Evolutionary conservation across 768 basidiomycete species (phyloP), one percentile per base, ranked within the genome.

Genomic region (Agrocybe chaxingu): DNA sequence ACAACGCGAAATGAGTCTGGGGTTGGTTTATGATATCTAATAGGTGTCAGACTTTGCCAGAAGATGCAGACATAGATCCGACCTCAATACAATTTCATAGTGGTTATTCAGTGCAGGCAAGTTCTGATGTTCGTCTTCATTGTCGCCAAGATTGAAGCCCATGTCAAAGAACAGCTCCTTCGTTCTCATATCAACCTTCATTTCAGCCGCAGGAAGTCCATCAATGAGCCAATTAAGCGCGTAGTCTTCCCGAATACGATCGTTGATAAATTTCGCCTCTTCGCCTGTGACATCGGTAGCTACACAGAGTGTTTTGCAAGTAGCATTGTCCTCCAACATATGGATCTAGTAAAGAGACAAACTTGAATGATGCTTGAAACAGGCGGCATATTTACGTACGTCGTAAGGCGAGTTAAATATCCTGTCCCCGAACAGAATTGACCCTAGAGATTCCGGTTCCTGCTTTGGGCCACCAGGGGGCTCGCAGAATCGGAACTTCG

Each of bases 371-470:
- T 43, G 37, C 43, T 34, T 19, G 35, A 7, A 16, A 37, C 11
- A 19, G 43, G 18, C 12, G 8, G 32, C 31, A 24, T 8, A n/a
- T 48, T 24, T 32, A 71, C 85, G 48, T 54, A 92, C 89, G 57
- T 94, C 81, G 62, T 92, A 98, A 2, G 87, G 89, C 3, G 92
- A 92, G 61, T 87, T 84, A 67, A 93, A 91, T 58, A 98, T 92
- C 55, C 96, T 79, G 73, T 98, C 96, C 11, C 96, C 96, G 57
- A 97, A 97, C n/a, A 98, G 72, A 59, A 98, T 94, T 12, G 91
- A 91, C 5, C 96, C 96, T 24, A 98, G 72, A 1, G 85, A 87
- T 66, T 95, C 94, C 3, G 92, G 87, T 62, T 85, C 84, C 58
- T 80, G 81, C 62, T 81, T 67, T 16, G 84, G 77, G 8, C 92